phyloP scores from a whole-genome alignment of 2,329 filamentous ascomycete genomes.

The Didymella keratinophila region DNA sequence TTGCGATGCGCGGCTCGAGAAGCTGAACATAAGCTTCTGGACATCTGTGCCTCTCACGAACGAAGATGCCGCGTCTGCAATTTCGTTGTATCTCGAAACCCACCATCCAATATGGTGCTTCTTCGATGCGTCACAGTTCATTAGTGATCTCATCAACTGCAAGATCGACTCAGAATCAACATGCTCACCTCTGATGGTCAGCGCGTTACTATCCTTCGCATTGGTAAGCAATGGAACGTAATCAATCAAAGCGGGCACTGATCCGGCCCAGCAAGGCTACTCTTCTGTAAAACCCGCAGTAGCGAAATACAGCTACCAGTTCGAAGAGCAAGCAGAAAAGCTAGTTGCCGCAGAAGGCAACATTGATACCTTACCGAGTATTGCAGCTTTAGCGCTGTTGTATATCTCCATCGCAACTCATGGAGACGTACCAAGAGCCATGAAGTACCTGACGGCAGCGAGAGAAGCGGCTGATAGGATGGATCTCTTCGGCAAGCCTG shows the following conservation, averaged over 20 bases:
- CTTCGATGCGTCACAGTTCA: slow-evolving; percentile 23
- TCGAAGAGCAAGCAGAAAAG: slow-evolving; percentile 24
- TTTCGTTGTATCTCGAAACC: slow-evolving; percentile 23
- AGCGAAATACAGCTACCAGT: slow-evolving; percentile 15
- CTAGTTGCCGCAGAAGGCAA: slow-evolving; percentile 14
- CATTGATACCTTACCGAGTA: slow-evolving; percentile 10
- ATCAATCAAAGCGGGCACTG: background rate
- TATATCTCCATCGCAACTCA: slow-evolving; percentile 18
- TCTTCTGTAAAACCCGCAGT: slow-evolving; percentile 12
- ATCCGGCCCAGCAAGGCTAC: slow-evolving; percentile 15
- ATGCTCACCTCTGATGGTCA: slow-evolving; percentile 21
- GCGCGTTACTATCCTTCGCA: slow-evolving; percentile 21
- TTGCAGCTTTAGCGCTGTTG: slow-evolving; percentile 19
- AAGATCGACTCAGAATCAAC: slow-evolving; percentile 8
- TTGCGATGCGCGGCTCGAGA: slow-evolving; percentile 21
- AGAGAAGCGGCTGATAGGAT: slow-evolving; percentile 14
- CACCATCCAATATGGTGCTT: slow-evolving; percentile 24
- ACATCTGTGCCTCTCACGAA: slow-evolving; percentile 18
- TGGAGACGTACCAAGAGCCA: slow-evolving; percentile 19
- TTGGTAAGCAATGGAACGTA: slow-evolving; percentile 8
- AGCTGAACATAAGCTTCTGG: slow-evolving; percentile 22
- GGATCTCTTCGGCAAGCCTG: slow-evolving; percentile 18
- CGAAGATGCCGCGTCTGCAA: slow-evolving; percentile 18
- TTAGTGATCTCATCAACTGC: slow-evolving; percentile 19
- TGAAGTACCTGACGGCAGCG: slow-evolving; percentile 17